A percentile compares a stretch with the other conserved stretches of the same genome.
Conservation (phyloP, 2,329 filamentous ascomycete species). For the Thielaviopsis punctulata region DNA sequence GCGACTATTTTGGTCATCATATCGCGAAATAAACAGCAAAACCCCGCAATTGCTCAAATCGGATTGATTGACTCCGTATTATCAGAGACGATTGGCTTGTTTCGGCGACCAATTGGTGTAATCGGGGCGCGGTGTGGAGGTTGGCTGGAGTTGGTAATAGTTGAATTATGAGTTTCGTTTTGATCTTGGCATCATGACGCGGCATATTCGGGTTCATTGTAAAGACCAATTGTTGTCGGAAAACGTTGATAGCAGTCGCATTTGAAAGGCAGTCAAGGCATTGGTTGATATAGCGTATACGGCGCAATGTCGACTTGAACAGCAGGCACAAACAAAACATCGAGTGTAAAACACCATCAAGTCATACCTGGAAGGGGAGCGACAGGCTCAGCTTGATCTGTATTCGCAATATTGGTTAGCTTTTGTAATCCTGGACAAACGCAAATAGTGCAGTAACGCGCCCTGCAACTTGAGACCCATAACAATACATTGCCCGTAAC, state of each 20-base stretch:
- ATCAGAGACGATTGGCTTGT: background rate
- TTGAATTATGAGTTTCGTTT: background rate
- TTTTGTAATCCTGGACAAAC: background rate
- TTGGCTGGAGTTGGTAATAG: background rate
- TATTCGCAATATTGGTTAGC: background rate
- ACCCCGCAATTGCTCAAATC: too few relatives aligned
- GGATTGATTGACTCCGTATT: too few relatives aligned
- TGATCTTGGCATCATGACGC: background rate
- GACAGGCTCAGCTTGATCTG: constrained; percentile 94
- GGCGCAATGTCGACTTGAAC: background rate
- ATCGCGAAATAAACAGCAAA: too few relatives aligned
- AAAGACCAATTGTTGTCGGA: background rate
- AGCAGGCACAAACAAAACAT: background rate
- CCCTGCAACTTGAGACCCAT: background rate
- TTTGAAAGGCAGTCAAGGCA: background rate
- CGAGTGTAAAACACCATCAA: background rate
- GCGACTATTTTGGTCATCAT: constrained; percentile 9
- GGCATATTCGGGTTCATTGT: background rate
- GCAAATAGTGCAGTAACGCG: background rate
- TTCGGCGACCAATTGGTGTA: background rate
- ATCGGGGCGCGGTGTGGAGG: background rate
- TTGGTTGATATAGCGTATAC: background rate
- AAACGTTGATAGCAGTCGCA: background rate
- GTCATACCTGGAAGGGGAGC: constrained; percentile 91
- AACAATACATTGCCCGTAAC: background rate